Evolutionary conservation across 1,139 yeast species (phyloP).

Genomic region (Yamadazyma mexicana): DNA sequence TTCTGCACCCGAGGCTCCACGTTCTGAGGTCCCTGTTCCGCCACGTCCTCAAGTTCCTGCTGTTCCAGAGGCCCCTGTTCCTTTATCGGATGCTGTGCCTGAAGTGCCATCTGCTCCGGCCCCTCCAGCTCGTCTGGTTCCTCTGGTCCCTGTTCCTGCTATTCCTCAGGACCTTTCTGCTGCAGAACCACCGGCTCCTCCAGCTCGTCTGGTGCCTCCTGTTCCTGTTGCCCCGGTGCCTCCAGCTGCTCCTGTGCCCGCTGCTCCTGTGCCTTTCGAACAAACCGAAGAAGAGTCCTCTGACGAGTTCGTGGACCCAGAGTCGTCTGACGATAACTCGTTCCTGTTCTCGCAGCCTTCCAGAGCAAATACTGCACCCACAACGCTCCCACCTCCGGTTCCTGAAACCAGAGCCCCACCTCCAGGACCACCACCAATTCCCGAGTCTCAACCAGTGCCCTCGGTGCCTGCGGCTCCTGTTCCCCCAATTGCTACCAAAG

Average conservation of each 20-base stretch:
- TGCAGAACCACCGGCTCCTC: too few species aligned
- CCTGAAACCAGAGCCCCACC: constrained; percentile 13
- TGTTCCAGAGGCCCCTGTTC: not conserved
- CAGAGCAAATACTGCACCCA: constrained; percentile 8
- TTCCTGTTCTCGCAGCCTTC: constrained; percentile 14
- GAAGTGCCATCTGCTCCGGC: not conserved
- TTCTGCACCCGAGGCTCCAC: not conserved
- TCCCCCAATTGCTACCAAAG: constrained; percentile 8
- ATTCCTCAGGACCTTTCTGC: not conserved
- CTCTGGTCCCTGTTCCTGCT: not conserved
- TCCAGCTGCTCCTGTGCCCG: constrained; percentile 9
- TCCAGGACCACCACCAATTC: constrained; percentile 5
- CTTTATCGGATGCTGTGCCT: not conserved
- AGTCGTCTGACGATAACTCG: constrained; percentile 11
- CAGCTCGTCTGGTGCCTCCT: constrained; percentile 1
- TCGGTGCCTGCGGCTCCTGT: constrained; percentile 11
- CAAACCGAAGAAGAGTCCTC: constrained; percentile 3
- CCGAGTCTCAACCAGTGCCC: constrained; percentile 18
- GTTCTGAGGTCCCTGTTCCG: not conserved
- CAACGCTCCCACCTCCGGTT: constrained; percentile 18
- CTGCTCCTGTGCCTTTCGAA: not conserved
- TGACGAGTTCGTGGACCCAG: constrained; percentile 4
- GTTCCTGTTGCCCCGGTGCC: constrained; percentile 8
- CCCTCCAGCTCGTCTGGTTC: constrained; percentile 2
- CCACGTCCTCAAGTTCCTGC: constrained; percentile 4